Evolutionary conservation across 176 grass and related monocot species (phyloP).

Genomic region (Tuctoria greenei): DNA sequence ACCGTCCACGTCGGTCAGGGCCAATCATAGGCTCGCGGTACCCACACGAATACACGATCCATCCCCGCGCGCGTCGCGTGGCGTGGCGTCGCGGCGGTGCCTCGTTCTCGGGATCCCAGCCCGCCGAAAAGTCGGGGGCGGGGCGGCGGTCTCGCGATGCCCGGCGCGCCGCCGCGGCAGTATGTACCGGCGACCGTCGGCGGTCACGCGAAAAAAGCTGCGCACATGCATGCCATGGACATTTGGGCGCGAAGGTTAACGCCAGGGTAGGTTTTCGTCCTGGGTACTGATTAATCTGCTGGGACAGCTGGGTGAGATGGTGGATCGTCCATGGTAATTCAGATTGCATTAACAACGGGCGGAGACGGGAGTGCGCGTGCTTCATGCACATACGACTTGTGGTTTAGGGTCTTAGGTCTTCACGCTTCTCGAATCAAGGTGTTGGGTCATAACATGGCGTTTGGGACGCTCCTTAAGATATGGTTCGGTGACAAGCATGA

Average conservation of each 20-base stretch:
- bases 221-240: background rate
- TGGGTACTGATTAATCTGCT: background rate
- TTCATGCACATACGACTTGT: background rate
- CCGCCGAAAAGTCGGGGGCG: background rate
- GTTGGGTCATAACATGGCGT: background rate
- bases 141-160: slow-evolving; percentile 40
- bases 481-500: background rate
- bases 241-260: background rate
- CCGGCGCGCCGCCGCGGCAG: slow-evolving; percentile 20
- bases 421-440: background rate
- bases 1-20: background rate
- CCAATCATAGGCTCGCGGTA: background rate
- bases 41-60: too few species aligned
- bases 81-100: slow-evolving; percentile 1
- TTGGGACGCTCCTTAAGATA: slow-evolving; percentile 6
- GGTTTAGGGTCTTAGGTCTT: background rate
- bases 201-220: background rate
- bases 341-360: background rate
- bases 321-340: background rate
- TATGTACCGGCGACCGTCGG: background rate
- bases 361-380: background rate
- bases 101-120: slow-evolving; percentile 1
- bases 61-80: background rate
- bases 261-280: background rate
- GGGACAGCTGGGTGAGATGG: background rate